Evolutionary conservation across 2,329 filamentous ascomycete species (phyloP).

Genomic region (Aspergillus fischeri): DNA sequence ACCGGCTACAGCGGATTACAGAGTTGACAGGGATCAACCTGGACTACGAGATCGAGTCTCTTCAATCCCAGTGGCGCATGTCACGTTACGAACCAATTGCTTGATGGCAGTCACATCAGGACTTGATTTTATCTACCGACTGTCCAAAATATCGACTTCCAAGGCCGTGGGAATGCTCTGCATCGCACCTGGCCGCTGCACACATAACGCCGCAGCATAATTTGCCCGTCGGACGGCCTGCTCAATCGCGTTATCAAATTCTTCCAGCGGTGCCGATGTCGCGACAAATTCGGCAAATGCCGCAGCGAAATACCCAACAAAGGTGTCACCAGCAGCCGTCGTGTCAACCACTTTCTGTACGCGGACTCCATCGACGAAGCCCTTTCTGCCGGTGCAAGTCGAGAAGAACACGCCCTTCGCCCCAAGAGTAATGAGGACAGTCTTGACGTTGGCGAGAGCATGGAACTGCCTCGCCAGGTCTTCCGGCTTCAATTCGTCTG

Average conservation of each 20-base stretch:
- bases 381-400: background rate
- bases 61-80: slow-evolving; percentile 16
- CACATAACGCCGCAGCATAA: background rate
- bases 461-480: background rate
- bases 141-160: background rate
- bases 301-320: background rate
- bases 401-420: background rate
- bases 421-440: background rate
- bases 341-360: background rate
- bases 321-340: background rate
- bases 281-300: background rate
- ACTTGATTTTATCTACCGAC: background rate
- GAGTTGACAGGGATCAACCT: slow-evolving; percentile 20
- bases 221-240: background rate
- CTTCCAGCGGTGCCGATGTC: background rate
- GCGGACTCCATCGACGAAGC: background rate
- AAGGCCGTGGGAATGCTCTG: background rate
- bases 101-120: background rate
- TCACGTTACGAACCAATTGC: slow-evolving; percentile 18
- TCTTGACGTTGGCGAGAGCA: background rate
- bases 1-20: slow-evolving; percentile 12
- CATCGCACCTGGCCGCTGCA: background rate
- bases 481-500: background rate
- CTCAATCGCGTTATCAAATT: background rate
- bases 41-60: slow-evolving; percentile 11